Evolutionary conservation across 495 filamentous ascomycete species (phyloP).

Genomic region (Neurospora sp.): DNA sequence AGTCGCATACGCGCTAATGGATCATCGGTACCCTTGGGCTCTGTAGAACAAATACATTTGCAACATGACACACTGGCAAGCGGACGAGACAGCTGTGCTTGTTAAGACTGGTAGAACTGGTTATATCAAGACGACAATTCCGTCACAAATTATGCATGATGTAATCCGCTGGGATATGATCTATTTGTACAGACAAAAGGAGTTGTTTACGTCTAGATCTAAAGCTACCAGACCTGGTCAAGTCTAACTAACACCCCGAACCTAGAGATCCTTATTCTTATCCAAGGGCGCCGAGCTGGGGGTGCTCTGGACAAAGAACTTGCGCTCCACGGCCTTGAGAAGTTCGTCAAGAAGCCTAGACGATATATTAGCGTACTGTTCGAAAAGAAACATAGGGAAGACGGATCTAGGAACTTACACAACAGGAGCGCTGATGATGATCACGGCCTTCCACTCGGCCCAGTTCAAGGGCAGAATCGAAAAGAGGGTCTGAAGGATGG

Average conservation of each 20-base stretch:
- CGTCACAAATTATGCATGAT: neutral
- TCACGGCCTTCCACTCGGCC: slow-evolving; percentile 88
- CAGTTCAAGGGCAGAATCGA: slow-evolving; percentile 80
- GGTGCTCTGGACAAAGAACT: slow-evolving; percentile 37
- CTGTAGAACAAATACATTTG: neutral
- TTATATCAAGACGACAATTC: neutral
- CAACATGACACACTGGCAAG: neutral
- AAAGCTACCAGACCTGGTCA: neutral
- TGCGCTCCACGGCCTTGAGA: slow-evolving; percentile 74
- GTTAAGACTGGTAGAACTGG: neutral
- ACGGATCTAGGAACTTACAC: slow-evolving; percentile 53
- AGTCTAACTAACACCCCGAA: neutral
- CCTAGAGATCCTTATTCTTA: slow-evolving; percentile 30
- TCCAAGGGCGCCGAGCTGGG: slow-evolving; percentile 14
- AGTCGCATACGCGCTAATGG: neutral
- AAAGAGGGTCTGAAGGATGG: slow-evolving; percentile 81
- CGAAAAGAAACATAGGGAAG: neutral
- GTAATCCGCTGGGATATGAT: neutral
- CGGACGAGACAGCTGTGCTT: neutral
- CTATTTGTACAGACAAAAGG: neutral
- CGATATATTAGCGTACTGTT: slow-evolving; percentile 24
- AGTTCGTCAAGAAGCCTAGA: slow-evolving; percentile 76
- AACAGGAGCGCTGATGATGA: slow-evolving; percentile 82
- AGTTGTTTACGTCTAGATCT: neutral
- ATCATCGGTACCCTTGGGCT: neutral